Percentiles rank a stretch among this genome's conserved stretches.
Conservation (phyloP, 2,329 filamentous ascomycete genomes). For the Monosporascus sp. region DNA sequence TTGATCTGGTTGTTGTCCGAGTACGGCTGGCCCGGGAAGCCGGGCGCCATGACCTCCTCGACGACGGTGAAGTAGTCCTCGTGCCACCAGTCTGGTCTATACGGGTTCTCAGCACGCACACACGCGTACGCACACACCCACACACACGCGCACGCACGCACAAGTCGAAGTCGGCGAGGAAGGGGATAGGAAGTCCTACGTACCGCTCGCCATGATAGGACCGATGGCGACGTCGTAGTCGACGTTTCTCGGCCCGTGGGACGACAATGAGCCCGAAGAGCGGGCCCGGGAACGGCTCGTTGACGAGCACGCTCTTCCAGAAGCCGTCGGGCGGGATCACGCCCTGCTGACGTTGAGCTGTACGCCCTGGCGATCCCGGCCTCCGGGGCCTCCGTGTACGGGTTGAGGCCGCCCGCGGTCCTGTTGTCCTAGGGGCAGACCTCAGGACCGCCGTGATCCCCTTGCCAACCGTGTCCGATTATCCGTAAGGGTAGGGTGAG, state of each 20-base stretch:
- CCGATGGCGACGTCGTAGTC: constrained; percentile 26
- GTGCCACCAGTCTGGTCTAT: constrained; percentile 58
- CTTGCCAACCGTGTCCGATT: constrained; percentile 6
- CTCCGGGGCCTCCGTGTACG: constrained; percentile 41
- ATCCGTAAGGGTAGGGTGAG: constrained; percentile 27
- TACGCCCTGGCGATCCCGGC: constrained; percentile 53
- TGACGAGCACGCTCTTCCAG: constrained; percentile 38
- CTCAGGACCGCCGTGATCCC: constrained; percentile 4
- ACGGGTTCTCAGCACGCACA: constrained; percentile 5
- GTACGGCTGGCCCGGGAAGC: constrained; percentile 23
- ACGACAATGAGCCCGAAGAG: constrained; percentile 53
- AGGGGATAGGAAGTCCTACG: not conserved
- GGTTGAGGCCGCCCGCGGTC: constrained; percentile 40
- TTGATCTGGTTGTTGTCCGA: constrained; percentile 60
- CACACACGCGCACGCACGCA: not conserved
- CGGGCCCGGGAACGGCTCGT: constrained; percentile 51
- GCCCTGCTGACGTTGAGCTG: constrained; percentile 46
- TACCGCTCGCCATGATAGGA: constrained; percentile 37
- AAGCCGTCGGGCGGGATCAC: constrained; percentile 53
- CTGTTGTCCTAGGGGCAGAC: constrained; percentile 43
- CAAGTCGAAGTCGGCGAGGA: not conserved
- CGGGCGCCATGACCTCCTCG: constrained; percentile 38
- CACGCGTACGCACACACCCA: no score
- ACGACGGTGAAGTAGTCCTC: constrained; percentile 42
- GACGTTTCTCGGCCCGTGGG: constrained; percentile 47